Percentiles rank a stretch among this genome's conserved stretches.
Evolutionary conservation across 164 flowering plant species (phyloP).

Genomic region (Magnolia kwangsiensis): DNA sequence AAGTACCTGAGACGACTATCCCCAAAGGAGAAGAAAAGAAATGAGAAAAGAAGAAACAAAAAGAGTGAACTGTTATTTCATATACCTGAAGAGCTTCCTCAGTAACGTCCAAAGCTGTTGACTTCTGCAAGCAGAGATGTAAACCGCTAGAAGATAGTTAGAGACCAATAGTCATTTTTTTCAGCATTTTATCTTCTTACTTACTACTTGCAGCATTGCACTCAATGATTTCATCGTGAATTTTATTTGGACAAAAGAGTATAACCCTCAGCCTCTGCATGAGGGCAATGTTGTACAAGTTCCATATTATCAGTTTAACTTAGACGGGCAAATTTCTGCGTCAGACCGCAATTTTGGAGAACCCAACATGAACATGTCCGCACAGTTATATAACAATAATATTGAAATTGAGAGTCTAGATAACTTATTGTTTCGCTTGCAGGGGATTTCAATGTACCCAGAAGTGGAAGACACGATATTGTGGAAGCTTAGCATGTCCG

Average conservation of each 20-base stretch:
- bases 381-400: no score
- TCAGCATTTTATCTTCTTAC: not conserved
- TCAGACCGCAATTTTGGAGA: no score
- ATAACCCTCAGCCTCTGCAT: conserved; percentile 1
- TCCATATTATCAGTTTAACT: no score
- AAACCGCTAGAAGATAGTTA: conserved; percentile 5
- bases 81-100: conserved; percentile 80
- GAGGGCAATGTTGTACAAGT: not conserved
- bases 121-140: conserved; percentile 57
- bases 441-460: no score
- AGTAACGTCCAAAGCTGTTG: conserved; percentile 65
- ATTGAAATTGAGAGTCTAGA: no score
- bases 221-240: not conserved
- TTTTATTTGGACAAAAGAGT: not conserved
- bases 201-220: not conserved
- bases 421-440: no score
- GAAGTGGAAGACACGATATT: no score
- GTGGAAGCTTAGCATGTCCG: no score
- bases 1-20: not conserved
- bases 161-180: not conserved
- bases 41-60: not conserved
- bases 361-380: no score
- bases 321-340: no score
- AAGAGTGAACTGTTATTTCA: not conserved
- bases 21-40: not conserved